Percentiles rank a stretch among this genome's conserved stretches.
Conservation (phyloP, 768 basidiomycete genomes). For the Leucocoprinus birnbaumii region DNA sequence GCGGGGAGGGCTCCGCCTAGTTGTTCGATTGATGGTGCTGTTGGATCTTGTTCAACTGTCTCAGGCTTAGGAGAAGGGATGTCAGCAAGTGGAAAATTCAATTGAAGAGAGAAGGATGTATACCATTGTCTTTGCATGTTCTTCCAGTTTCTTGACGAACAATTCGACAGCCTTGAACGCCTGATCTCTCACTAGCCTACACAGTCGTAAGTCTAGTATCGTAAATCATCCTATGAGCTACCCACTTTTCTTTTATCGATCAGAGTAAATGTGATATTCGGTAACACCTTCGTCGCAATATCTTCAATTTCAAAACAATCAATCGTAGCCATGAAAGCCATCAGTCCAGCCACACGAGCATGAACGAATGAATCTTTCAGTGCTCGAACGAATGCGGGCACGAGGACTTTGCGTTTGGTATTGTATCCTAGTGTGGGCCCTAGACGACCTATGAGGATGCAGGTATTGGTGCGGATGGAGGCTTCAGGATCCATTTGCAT, state of each 20-base stretch:
- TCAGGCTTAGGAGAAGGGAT: constrained; percentile 29
- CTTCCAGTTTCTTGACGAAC: constrained; percentile 82
- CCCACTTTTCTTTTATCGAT: constrained; percentile 94
- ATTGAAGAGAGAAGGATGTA: constrained; percentile 13
- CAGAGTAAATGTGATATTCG: constrained; percentile 73
- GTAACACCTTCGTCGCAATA: constrained; percentile 85
- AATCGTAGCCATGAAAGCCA: constrained; percentile 93
- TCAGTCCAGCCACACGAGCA: constrained; percentile 88
- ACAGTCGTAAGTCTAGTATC: background rate
- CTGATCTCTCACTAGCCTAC: constrained; percentile 91
- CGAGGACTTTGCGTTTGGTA: constrained; percentile 94
- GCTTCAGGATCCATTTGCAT: constrained; percentile 92
- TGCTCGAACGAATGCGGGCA: constrained; percentile 89
- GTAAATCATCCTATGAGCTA: background rate
- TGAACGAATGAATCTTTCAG: constrained; percentile 92
- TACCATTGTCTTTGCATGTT: constrained; percentile 80
- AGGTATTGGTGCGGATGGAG: constrained; percentile 96
- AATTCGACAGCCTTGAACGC: constrained; percentile 92
- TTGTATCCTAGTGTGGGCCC: constrained; percentile 82
- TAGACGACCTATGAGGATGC: constrained; percentile 90
- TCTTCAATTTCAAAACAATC: constrained; percentile 90
- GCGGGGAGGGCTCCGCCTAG: constrained; percentile 25
- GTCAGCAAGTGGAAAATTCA: background rate
- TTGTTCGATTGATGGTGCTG: constrained; percentile 21
- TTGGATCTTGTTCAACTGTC: constrained; percentile 28